Percentiles rank a stretch among this genome's conserved stretches.
These are phyloP conservation scores for Trichoderma sp. DNA, from an alignment of 2,329 filamentous ascomycete genomes.

Conservation along the genomic window DNA sequence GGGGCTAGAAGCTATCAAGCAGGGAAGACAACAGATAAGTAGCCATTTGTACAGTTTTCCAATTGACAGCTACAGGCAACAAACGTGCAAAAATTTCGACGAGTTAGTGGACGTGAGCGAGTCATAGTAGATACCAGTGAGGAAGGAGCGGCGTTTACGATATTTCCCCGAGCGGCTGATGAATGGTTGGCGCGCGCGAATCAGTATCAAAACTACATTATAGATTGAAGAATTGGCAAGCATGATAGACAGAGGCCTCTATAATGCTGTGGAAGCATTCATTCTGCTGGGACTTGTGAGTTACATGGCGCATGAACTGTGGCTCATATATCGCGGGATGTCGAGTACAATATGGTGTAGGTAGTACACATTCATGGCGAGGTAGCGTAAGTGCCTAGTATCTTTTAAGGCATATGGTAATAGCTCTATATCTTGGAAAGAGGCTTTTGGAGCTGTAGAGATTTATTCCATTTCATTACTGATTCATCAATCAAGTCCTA, in stretches of 20 bases:
- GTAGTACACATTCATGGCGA: not conserved
- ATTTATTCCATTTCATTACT: not conserved
- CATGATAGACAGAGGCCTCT: not conserved
- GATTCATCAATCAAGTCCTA: not conserved
- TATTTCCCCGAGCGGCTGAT: not conserved
- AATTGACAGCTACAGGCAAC: not conserved
- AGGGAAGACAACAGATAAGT: not conserved
- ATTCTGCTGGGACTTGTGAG: not conserved
- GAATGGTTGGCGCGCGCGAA: not conserved
- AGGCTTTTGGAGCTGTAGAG: not conserved
- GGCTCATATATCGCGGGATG: not conserved
- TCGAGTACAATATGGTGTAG: not conserved
- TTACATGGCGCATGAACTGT: not conserved
- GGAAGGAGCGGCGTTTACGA: not conserved
- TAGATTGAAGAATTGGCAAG: not conserved
- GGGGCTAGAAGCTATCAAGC: not conserved
- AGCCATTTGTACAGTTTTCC: not conserved
- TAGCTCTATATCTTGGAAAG: too few relatives aligned
- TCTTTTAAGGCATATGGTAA: not conserved
- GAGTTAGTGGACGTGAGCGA: not conserved
- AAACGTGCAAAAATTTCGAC: not conserved
- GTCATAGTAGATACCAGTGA: not conserved
- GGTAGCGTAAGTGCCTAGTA: not conserved
- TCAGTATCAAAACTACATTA: not conserved
- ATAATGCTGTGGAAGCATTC: not conserved